Base-by-base conservation (phyloP, 257 asterid genomes). In the Hygrophila difformis region DNA sequence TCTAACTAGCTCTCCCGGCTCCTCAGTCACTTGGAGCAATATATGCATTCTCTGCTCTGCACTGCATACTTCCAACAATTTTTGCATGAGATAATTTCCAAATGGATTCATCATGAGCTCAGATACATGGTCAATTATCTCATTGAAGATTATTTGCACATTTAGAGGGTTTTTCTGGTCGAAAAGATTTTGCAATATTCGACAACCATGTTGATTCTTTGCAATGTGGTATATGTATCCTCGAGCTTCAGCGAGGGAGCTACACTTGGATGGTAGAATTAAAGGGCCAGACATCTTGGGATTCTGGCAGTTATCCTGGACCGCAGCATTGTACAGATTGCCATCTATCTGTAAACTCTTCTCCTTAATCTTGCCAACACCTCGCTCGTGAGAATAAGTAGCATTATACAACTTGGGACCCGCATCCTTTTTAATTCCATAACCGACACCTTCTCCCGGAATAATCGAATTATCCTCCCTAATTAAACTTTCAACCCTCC, bases 41-140 rank as follows among this genome's bases (percentile, higher is more conserved):
- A 92, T 73, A 52, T 72, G 70, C 81, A 73, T 76, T 53, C 87
- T 75, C 63, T 92, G 99, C 51, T 79, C 91, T 60, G 87, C 99
- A 56, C 56, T 73, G 78, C 99, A 83, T 48, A 81, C 95, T 18
- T 83, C 95, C 73, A 92, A 57, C 65, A 92, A 49, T 31, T 87
- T 91, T 39, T 92, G 99, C 82, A 92, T 79, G 33, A 92, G 94
- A 76, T 86, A 92, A 68, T 92, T 92, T 50, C 97, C 99, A 55
- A 92, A 87, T n/a, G 93, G 95, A 33, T 81, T 77, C 72, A 75
- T 87, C 95, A 83, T 92, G 21, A 92, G 93, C 17, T 87, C 99
- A 33, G 71, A 79, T 2, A 68, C 79, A 39, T 92, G 87, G 40
- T 62, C 75, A 38, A 82, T 78, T 34, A 87, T 77, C 83, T 73